These are phyloP conservation scores for Alloascoidea hylecoeti DNA, from an alignment of 805 yeast genomes.

Conservation along the genomic window DNA sequence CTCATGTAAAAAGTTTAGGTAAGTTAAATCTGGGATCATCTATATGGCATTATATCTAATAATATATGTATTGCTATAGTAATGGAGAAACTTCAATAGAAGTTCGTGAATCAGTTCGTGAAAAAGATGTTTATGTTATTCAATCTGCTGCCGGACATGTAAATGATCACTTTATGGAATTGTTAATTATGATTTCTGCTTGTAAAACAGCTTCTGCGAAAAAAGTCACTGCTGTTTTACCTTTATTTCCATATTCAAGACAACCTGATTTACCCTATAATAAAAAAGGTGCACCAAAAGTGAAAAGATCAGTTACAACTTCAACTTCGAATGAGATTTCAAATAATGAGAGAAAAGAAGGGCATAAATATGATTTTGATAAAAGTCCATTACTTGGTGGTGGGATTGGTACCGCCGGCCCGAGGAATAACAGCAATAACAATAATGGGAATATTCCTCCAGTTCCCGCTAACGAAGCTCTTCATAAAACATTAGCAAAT, in stretches of 20 bases:
- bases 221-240: constrained; percentile 82
- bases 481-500: no score
- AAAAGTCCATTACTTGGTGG: no score
- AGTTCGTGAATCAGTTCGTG: constrained; percentile 81
- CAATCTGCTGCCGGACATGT: constrained; percentile 73
- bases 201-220: constrained; percentile 86
- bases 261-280: constrained; percentile 91
- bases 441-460: no score
- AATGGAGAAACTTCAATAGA: constrained; percentile 93
- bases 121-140: constrained; percentile 86
- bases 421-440: no score
- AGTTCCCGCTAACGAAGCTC: no score
- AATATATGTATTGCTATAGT: constrained; percentile 18
- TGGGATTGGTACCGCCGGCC: no score
- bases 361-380: no score
- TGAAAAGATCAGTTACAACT: constrained; percentile 20
- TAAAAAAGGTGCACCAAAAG: constrained; percentile 58
- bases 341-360: background rate
- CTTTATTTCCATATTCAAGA: constrained; percentile 89
- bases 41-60: background rate
- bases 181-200: constrained; percentile 76
- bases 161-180: constrained; percentile 74
- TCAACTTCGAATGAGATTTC: no score
- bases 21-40: constrained; percentile 22
- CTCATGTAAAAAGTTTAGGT: constrained; percentile 27